Conservation (phyloP, 140 eudicot genomes). For the Bidens hawaiensis region DNA sequence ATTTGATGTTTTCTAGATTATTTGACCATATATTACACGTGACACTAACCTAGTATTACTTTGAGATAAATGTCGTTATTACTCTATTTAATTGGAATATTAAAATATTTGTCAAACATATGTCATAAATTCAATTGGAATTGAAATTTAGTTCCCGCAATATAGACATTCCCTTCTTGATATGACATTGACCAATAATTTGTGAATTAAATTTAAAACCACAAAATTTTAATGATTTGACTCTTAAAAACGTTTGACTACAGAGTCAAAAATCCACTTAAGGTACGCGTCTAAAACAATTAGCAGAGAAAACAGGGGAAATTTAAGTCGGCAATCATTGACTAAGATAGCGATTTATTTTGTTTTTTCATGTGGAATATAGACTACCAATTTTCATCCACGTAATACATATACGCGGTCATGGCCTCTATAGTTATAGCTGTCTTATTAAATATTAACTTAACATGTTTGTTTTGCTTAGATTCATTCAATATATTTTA, state of each 20-base stretch:
- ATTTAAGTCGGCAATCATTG: slow-evolving; percentile 20
- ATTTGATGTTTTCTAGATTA: too few relatives aligned
- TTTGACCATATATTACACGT: too few relatives aligned
- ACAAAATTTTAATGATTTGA: slow-evolving; percentile 12
- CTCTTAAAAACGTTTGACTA: slow-evolving; percentile 23
- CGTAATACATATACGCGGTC: neutral
- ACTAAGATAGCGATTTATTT: slow-evolving; percentile 21
- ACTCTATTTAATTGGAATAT: too few relatives aligned
- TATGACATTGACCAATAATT: slow-evolving; percentile 17
- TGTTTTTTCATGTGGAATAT: slow-evolving; percentile 14
- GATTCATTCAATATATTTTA: neutral
- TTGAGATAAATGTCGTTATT: too few relatives aligned
- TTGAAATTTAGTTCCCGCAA: neutral
- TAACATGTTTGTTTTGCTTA: neutral
- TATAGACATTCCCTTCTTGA: slow-evolving; percentile 5
- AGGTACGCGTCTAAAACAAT: slow-evolving; percentile 30
- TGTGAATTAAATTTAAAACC: neutral
- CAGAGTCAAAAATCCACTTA: slow-evolving; percentile 25
- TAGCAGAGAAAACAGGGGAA: neutral
- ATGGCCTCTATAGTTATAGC: neutral
- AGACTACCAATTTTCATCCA: neutral
- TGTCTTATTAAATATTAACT: neutral
- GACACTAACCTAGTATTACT: too few relatives aligned
- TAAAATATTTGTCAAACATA: neutral
- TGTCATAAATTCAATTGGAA: neutral